A percentile compares a stretch with the other conserved stretches of the same genome.
phyloP scores from a whole-genome alignment of 2,329 filamentous ascomycete genomes.

The Colletotrichum sp. region DNA sequence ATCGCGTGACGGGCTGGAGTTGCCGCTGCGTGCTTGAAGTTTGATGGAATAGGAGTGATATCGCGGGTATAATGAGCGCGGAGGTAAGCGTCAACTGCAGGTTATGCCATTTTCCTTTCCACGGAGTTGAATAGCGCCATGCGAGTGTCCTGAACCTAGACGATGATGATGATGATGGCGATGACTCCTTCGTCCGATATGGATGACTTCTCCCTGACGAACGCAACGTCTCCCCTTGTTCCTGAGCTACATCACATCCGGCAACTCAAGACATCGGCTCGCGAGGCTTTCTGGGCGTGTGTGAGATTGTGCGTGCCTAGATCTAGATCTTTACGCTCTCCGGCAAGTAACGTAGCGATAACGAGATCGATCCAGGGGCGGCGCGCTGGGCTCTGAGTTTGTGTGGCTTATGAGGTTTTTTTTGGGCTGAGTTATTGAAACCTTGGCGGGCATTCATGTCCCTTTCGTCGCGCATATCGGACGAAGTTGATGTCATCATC shows the following conservation, averaged over 20 bases:
- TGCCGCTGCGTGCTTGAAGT: background rate
- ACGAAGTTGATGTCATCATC: background rate
- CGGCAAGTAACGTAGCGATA: background rate
- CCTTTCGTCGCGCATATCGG: background rate
- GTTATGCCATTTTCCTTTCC: background rate
- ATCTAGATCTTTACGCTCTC: background rate
- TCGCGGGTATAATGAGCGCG: background rate
- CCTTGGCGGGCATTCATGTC: background rate
- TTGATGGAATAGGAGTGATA: background rate
- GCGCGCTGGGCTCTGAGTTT: background rate
- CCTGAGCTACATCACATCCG: background rate
- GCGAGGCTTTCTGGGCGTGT: background rate
- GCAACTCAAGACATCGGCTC: background rate
- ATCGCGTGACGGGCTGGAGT: background rate
- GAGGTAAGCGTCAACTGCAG: background rate
- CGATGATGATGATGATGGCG: background rate
- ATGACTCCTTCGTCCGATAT: background rate
- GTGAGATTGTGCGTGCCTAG: background rate
- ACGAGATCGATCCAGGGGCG: background rate
- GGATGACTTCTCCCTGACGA: background rate
- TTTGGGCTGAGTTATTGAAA: background rate
- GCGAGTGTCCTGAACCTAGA: background rate
- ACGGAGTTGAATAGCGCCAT: background rate
- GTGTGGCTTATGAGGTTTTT: background rate
- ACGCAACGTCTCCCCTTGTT: background rate